phyloP scores from a whole-genome alignment of 768 basidiomycete genomes.

The Suillus occidentalis region DNA sequence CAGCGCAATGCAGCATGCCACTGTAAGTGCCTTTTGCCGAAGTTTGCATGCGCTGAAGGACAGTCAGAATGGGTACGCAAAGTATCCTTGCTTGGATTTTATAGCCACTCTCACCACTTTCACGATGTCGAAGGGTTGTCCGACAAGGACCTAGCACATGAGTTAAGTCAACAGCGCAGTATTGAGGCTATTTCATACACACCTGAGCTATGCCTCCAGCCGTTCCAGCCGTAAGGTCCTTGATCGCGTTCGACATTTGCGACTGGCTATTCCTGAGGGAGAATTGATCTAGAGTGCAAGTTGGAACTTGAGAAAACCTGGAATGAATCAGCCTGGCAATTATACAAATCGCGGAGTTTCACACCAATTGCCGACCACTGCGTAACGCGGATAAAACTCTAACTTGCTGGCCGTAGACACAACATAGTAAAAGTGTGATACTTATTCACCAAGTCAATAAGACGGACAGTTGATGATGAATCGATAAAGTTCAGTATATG shows the following conservation, averaged over 20 bases:
- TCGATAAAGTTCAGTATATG: background rate
- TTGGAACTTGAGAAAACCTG: background rate
- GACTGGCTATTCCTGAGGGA: slow-evolving; percentile 14
- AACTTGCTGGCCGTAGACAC: background rate
- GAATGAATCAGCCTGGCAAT: background rate
- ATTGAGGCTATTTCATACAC: slow-evolving; percentile 10
- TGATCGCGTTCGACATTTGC: slow-evolving; percentile 58
- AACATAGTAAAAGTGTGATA: background rate
- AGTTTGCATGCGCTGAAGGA: slow-evolving; percentile 86
- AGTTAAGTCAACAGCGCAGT: slow-evolving; percentile 5
- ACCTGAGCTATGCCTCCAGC: slow-evolving; percentile 91
- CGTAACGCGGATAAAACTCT: background rate
- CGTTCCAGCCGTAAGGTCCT: slow-evolving; percentile 88
- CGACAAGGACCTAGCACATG: slow-evolving; percentile 74
- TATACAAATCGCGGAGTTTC: slow-evolving; percentile 17
- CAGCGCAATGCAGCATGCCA: slow-evolving; percentile 87
- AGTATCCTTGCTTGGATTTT: slow-evolving; percentile 1
- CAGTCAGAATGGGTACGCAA: slow-evolving; percentile 15
- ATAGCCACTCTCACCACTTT: slow-evolving; percentile 73
- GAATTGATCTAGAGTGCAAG: background rate
- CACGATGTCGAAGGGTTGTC: slow-evolving; percentile 95
- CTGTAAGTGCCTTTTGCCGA: slow-evolving; percentile 85
- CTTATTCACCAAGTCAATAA: background rate
- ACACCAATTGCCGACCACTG: slow-evolving; percentile 13
- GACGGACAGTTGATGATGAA: background rate